Evolutionary conservation across 768 basidiomycete species (phyloP).

Genomic region (Suillus luteus): DNA sequence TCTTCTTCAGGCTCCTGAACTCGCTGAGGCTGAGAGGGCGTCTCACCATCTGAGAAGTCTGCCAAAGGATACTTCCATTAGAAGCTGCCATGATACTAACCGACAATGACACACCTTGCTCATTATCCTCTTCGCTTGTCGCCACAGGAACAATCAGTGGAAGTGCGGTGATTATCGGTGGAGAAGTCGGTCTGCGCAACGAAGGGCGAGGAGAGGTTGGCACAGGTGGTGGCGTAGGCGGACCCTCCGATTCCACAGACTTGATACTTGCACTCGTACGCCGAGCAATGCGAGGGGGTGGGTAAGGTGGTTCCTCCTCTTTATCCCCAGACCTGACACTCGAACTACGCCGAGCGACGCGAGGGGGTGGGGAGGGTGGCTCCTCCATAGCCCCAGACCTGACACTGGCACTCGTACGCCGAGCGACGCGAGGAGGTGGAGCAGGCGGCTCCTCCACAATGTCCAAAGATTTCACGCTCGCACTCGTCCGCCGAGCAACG

Average conservation of each 20-base stretch:
- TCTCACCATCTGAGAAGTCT: neutral
- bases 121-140: constrained; percentile 7
- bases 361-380: constrained; percentile 23
- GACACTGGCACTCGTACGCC: constrained; percentile 26
- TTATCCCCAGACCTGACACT: constrained; percentile 13
- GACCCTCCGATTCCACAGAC: constrained; percentile 14
- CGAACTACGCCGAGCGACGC: constrained; percentile 22
- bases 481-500: constrained; percentile 26
- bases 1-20: constrained; percentile 21
- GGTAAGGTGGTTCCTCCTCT: neutral
- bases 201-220: constrained; percentile 22
- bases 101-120: constrained; percentile 4
- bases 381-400: constrained; percentile 5
- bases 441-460: neutral
- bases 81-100: neutral
- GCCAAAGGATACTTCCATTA: neutral
- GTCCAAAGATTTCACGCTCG: constrained; percentile 11
- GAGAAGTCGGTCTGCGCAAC: constrained; percentile 20
- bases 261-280: constrained; percentile 25
- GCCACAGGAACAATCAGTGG: constrained; percentile 4
- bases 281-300: constrained; percentile 18
- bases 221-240: constrained; percentile 23
- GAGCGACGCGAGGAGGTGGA: constrained; percentile 14
- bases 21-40: constrained; percentile 6
- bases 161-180: constrained; percentile 29